Conservation (phyloP, 2,329 filamentous ascomycete genomes). For the Falciphora oryzae region DNA sequence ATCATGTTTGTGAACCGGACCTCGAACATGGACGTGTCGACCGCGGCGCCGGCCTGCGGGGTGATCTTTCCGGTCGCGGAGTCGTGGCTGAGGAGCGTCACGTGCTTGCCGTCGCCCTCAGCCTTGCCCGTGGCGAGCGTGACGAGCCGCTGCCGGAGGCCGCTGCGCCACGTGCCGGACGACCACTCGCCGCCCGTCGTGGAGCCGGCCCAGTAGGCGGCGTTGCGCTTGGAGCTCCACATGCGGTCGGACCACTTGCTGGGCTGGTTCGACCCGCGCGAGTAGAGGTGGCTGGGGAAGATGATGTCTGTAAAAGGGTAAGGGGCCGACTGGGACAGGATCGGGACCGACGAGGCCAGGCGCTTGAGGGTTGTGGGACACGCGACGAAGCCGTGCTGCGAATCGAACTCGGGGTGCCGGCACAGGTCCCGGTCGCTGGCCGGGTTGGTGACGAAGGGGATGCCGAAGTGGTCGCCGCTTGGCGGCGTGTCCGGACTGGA, state of each 20-base stretch:
- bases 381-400: conserved; percentile 38
- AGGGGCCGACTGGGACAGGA: conserved; percentile 30
- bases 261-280: conserved; percentile 10
- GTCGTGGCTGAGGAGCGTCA: conserved; percentile 23
- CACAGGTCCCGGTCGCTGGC: conserved; percentile 32
- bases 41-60: conserved; percentile 5
- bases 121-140: conserved; percentile 21
- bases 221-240: conserved; percentile 13
- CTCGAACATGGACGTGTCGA: not conserved
- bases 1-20: conserved; percentile 17
- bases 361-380: conserved; percentile 36
- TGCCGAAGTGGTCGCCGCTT: conserved; percentile 11
- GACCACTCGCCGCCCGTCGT: conserved; percentile 14
- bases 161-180: conserved; percentile 7
- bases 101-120: conserved; percentile 19
- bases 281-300: conserved; percentile 12
- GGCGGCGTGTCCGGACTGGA: not conserved
- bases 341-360: conserved; percentile 35
- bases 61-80: conserved; percentile 34
- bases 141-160: conserved; percentile 12
- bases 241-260: conserved; percentile 6
- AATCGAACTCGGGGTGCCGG: conserved; percentile 35
- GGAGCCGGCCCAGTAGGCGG: conserved; percentile 14
- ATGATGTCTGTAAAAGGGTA: conserved; percentile 13
- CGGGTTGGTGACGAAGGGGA: conserved; percentile 32